Conservation (phyloP, 2,329 filamentous ascomycete species). For the Fusarium sp. region DNA sequence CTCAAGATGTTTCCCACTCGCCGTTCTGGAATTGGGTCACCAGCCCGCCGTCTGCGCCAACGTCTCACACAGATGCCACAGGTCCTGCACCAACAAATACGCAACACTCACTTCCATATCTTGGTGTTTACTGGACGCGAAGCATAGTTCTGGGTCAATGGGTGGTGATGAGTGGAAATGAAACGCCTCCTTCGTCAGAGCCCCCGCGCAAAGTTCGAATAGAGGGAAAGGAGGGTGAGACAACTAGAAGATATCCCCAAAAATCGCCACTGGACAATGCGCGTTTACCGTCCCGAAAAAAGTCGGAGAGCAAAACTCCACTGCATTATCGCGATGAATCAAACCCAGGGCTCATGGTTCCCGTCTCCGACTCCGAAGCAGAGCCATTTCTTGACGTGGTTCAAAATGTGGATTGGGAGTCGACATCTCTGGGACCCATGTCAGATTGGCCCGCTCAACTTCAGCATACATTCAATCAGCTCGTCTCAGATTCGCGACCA, state of each 20-base stretch:
- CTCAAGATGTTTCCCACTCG: slow-evolving; percentile 45
- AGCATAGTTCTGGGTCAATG: slow-evolving; percentile 49
- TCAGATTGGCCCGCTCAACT: slow-evolving; percentile 58
- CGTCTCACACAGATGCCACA: slow-evolving; percentile 5
- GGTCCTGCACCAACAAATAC: slow-evolving; percentile 12
- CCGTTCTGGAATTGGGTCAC: slow-evolving; percentile 55
- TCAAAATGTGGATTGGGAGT: slow-evolving; percentile 58
- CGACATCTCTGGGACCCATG: slow-evolving; percentile 59
- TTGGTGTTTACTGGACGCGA: slow-evolving; percentile 52
- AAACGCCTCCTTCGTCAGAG: slow-evolving; percentile 46
- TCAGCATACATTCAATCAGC: slow-evolving; percentile 57
- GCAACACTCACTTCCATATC: slow-evolving; percentile 46
- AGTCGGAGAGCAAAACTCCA: slow-evolving; percentile 39
- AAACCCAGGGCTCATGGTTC: slow-evolving; percentile 48
- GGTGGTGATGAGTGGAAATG: slow-evolving; percentile 54
- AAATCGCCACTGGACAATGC: slow-evolving; percentile 37
- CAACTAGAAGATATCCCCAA: slow-evolving; percentile 35
- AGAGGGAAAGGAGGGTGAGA: slow-evolving; percentile 39
- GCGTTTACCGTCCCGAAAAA: slow-evolving; percentile 32
- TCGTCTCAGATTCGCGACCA: slow-evolving; percentile 58
- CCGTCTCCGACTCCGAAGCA: slow-evolving; percentile 49
- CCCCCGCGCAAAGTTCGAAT: slow-evolving; percentile 48
- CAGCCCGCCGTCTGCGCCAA: slow-evolving; percentile 25
- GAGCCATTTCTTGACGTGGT: slow-evolving; percentile 54
- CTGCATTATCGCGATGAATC: slow-evolving; percentile 47